Evolutionary conservation across 768 basidiomycete genomes (phyloP).

Genomic region (Termitomyces sp.): DNA sequence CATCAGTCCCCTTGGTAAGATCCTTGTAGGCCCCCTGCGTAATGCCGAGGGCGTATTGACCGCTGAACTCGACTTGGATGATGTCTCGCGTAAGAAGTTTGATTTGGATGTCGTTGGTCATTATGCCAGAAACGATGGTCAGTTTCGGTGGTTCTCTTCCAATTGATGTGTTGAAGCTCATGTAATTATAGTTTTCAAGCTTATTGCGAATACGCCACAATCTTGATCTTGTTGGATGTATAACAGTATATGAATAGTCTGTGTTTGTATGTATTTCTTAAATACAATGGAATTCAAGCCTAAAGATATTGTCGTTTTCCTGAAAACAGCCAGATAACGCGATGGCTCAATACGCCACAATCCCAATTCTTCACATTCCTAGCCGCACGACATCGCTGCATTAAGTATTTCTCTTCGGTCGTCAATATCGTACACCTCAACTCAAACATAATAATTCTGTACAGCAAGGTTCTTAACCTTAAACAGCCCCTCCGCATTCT

Average conservation of each 20-base stretch:
- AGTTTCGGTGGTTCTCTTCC: slow-evolving; percentile 9
- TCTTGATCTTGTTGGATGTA: neutral
- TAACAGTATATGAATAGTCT: neutral
- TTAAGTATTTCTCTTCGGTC: neutral
- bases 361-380: too few relatives aligned
- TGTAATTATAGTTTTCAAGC: slow-evolving; percentile 9
- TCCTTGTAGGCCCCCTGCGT: slow-evolving; percentile 55
- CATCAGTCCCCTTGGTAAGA: slow-evolving; percentile 47
- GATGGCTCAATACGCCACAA: neutral
- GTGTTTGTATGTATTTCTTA: neutral
- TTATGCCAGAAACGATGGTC: slow-evolving; percentile 55
- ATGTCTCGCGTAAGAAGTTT: slow-evolving; percentile 51
- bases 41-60: slow-evolving; percentile 47
- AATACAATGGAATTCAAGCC: neutral
- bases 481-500: slow-evolving; percentile 1
- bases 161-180: neutral
- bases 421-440: neutral
- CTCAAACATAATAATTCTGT: slow-evolving; percentile 5
- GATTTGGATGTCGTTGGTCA: slow-evolving; percentile 60
- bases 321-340: neutral
- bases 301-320: neutral
- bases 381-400: too few relatives aligned
- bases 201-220: slow-evolving; percentile 7
- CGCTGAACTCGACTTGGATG: slow-evolving; percentile 55
- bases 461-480: slow-evolving; percentile 10